Base-by-base conservation (phyloP, 257 asterid species). In the Sherardia arvensis region DNA sequence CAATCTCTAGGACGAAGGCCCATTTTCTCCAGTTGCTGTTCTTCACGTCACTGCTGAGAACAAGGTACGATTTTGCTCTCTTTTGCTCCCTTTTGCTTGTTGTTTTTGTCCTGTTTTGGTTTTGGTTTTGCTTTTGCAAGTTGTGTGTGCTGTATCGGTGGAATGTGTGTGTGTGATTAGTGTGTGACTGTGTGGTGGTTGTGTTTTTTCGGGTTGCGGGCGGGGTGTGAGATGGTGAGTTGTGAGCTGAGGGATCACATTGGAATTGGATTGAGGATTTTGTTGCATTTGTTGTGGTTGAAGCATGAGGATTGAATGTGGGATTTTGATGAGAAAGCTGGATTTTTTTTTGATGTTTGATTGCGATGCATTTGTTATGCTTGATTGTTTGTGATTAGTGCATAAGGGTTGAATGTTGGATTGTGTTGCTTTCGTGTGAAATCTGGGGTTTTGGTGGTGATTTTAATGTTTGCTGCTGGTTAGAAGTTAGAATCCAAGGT, bases 1-100 rank as follows among this genome's bases (percentile, higher is more conserved):
- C 40, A 70, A 73, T 73, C 78, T 67, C 69, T 59, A 69, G 67
- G 66, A 68, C 34, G 75, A 55, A 71, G 73, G 66, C 81, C 81
- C 76, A 76, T 79, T 76, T 64, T 65, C 51, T 40, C n/a, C 51
- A 38, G 59, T 69, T 66, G 63, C 45, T 68, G 61, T 64, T 66
- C 62, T 72, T 63, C 74, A 73, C 76, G 78, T 65, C 38, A 33
- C 65, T 61, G 53, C 66, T 49, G 53, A 43, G 27, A 33, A 49
- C 68, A 8, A 51, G 61, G 53, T 27, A 11, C 21, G 53, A 26
- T 34, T 55, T 8, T 28, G 20, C 15, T 21, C 36, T 32, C 21
- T 30, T n/a, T n/a, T n/a, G n/a, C n/a, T n/a, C n/a, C n/a, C n/a
- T n/a, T n/a, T n/a, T 14, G 30, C 22, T 11, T 51, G 32, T 8